Base-by-base conservation (phyloP, 192 early-diverging fungal genomes). In the Coemansia sp. region DNA sequence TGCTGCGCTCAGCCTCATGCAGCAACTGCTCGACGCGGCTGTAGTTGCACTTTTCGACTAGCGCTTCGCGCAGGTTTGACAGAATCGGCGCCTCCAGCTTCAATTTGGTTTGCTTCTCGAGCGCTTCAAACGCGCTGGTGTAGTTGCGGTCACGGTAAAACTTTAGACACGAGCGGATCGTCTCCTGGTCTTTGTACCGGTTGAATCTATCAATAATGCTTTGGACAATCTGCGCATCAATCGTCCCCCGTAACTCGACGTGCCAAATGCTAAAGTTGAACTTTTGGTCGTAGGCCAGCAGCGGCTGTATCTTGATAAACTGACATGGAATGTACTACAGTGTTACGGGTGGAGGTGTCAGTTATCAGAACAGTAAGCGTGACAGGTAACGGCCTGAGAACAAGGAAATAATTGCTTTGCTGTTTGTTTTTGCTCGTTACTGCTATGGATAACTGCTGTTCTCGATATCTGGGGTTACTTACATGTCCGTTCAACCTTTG, bases 251-350 rank as follows among this genome's bases (percentile, higher is more conserved):
- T 11, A 97, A 67, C 81, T 96, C 93, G 7, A 97, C 84, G 73
- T 90, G 91, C 96, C 96, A 98, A 19, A 98, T 90, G 58, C 88
- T 91, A 77, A 95, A 97, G 79, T 93, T 95, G 74, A 96, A 97
- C 61, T 96, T 95, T 55, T 91, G 85, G 21, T 92, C 93, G 84
- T 92, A 92, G 1, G 96, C 91, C 60, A 92, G 77, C 43, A 95
- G 72, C 27, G 96, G 96, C 19, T 91, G 88, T 56, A 98, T 95
- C 85, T 94, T 95, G 63, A 98, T 88, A 63, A 92, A 97, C 64
- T 89, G 92, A 58, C 92, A 89, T 10, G 96, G 95, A 51, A 98
- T 90, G 23, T 87, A 70, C 86, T 90, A 70, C 14, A 59, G 14
- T 22, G 21, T 25, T 10, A 12, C 51, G 11, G 17, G 24, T 2